Conservation (phyloP, 768 basidiomycete species). For the Paxillus rubicundulus region DNA sequence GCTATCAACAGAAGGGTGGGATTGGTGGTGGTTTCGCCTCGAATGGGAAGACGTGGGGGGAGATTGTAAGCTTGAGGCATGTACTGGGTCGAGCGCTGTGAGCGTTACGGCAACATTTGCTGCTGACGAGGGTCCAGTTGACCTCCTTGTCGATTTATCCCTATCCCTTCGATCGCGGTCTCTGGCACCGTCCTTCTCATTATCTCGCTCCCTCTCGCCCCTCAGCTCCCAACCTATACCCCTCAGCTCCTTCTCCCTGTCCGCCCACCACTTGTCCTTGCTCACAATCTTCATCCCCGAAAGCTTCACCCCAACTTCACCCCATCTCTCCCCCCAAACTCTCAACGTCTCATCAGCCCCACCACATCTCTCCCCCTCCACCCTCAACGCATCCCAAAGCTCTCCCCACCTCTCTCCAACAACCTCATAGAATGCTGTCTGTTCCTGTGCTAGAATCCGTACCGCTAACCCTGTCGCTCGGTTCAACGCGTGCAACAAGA, state of each 20-base stretch:
- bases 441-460: slow-evolving; percentile 51
- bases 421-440: slow-evolving; percentile 57
- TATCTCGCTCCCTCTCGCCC: not conserved
- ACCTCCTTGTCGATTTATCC: slow-evolving; percentile 16
- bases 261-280: slow-evolving; percentile 36
- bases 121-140: slow-evolving; percentile 17
- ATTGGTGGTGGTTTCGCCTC: slow-evolving; percentile 26
- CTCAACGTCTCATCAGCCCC: slow-evolving; percentile 65
- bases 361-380: slow-evolving; percentile 67
- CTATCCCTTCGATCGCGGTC: slow-evolving; percentile 16
- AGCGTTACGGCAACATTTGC: slow-evolving; percentile 4
- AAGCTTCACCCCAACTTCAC: slow-evolving; percentile 56
- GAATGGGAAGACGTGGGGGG: slow-evolving; percentile 17
- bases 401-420: slow-evolving; percentile 67
- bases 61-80: slow-evolving; percentile 25
- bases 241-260: slow-evolving; percentile 26
- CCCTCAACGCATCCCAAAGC: slow-evolving; percentile 81
- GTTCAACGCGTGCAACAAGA: slow-evolving; percentile 56
- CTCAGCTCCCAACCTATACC: slow-evolving; percentile 10
- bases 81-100: slow-evolving; percentile 23
- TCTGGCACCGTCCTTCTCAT: slow-evolving; percentile 9
- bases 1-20: slow-evolving; percentile 29
- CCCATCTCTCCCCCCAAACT: slow-evolving; percentile 71
- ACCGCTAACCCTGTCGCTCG: slow-evolving; percentile 56
- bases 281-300: slow-evolving; percentile 36